phyloP scores from a whole-genome alignment of 495 filamentous ascomycete species.

The Gamarada debralockiae region DNA sequence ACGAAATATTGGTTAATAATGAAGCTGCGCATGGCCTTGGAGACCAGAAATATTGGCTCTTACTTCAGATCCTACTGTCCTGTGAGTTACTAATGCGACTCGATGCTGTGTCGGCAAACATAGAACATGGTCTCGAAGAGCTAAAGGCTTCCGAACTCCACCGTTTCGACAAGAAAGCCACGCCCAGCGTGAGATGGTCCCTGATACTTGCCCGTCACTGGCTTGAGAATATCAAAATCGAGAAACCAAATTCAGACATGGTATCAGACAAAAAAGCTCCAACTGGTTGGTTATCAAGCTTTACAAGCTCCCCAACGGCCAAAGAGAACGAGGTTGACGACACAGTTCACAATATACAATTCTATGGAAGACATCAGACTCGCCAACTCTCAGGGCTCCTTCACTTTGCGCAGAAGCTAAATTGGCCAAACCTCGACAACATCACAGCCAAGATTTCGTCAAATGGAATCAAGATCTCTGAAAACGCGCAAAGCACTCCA shows the following conservation, averaged over 20 bases:
- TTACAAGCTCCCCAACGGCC: constrained; percentile 20
- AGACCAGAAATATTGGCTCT: constrained; percentile 66
- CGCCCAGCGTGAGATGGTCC: constrained; percentile 74
- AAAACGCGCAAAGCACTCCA: constrained; percentile 9
- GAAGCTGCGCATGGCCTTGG: constrained; percentile 43
- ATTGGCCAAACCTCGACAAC: constrained; percentile 43
- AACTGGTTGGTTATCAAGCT: constrained; percentile 45
- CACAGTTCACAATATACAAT: constrained; percentile 13
- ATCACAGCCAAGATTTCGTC: constrained; percentile 13
- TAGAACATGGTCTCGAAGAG: constrained; percentile 39
- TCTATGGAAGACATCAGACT: constrained; percentile 40
- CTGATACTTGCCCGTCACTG: constrained; percentile 70
- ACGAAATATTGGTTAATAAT: constrained; percentile 32
- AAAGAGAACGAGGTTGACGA: neutral
- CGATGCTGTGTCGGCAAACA: constrained; percentile 61
- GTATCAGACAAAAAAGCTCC: constrained; percentile 26
- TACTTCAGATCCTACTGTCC: constrained; percentile 74
- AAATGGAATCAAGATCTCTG: constrained; percentile 15
- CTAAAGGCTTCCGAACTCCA: constrained; percentile 56
- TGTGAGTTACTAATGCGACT: constrained; percentile 75
- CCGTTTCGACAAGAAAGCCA: constrained; percentile 54
- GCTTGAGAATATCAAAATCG: constrained; percentile 66
- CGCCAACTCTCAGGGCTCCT: constrained; percentile 51
- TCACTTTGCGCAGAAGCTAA: constrained; percentile 52
- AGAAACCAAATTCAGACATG: constrained; percentile 28